Conservation (phyloP, 805 yeast species). For the Kodamaea kakaduensis region DNA sequence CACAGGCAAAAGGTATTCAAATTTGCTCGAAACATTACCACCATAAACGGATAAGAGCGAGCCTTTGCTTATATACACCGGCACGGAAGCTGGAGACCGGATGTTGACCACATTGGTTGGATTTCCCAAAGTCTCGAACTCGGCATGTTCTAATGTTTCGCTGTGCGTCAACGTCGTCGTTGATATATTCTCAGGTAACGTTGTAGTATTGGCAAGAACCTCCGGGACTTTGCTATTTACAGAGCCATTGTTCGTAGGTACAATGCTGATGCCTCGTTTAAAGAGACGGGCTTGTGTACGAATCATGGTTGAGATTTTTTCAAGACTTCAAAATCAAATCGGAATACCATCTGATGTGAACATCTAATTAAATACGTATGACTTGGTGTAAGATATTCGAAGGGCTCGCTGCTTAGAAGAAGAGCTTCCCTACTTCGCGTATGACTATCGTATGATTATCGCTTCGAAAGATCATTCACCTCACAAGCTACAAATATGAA, state of each 20-base stretch:
- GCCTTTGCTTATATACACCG: constrained; percentile 46
- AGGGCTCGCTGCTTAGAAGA: no score
- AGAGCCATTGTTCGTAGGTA: not conserved
- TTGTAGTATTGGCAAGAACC: constrained; percentile 3
- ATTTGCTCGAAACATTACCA: constrained; percentile 18
- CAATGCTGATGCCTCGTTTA: not conserved
- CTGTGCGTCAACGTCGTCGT: constrained; percentile 4
- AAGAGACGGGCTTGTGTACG: not conserved
- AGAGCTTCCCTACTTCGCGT: no score
- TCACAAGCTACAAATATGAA: no score
- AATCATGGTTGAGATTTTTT: constrained; percentile 3
- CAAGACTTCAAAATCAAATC: no score
- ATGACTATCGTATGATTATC: no score
- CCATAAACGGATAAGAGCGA: constrained; percentile 49
- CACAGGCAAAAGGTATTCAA: constrained; percentile 36
- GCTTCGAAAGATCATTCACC: no score
- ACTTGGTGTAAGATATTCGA: no score
- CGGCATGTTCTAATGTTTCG: constrained; percentile 18
- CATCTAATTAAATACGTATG: no score
- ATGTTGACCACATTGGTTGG: constrained; percentile 48
- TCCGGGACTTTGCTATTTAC: not conserved
- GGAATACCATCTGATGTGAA: no score
- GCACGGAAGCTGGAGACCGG: constrained; percentile 57
- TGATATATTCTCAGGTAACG: constrained; percentile 1
- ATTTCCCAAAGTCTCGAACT: constrained; percentile 43